Evolutionary conservation across 805 yeast species (phyloP), one percentile per base, ranked within the genome.

Genomic region (Nakazawaea holstii): DNA sequence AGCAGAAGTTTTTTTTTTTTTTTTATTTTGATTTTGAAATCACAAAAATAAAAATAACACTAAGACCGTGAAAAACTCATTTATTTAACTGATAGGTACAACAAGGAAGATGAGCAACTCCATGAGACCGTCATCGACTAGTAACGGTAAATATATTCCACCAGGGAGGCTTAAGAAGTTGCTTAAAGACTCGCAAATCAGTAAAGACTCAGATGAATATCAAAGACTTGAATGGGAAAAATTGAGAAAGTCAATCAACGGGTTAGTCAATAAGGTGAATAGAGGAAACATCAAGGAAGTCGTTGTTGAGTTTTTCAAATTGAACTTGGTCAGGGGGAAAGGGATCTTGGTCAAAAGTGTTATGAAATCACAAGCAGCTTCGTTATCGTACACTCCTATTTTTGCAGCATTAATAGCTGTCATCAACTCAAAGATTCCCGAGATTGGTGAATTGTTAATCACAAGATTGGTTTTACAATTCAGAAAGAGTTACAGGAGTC

Each of bases 391-490:
- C 49, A 72, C 85, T 0, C 62, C 77, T 0, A 71, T 74, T 1
- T 82, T 76, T 54, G 79, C 90, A 0, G 66, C 85, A 0, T 55
- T 89, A 32, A 71, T 77, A 0, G 72, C 83, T 1, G 72, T 83
- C 0, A 44, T 89, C 9, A 84, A 86, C 61, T 74, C 85, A 5
- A 78, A 83, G 53, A 60, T 87, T 3, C 94, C 95, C 0, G 76
- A 76, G 32, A 64, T 87, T 14, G 96, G 95, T 2, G 74, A 74
- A 48, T 59, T 83, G 4, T 52, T 86, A 30, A 59, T 73, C 0
- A 57, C 71, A 8, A 68, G 94, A 50, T 61, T 83, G 27, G 66
- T 84, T 1, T 55, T 80, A 3, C 80, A 73, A 48, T 87, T 87
- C 62, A 73, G 82, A 39, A 70, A 72, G 52, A 73, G 74, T 0